A percentile compares a stretch with the other conserved stretches of the same genome.
Conservation (phyloP, 345 rosid species). For the Salix viminalis region DNA sequence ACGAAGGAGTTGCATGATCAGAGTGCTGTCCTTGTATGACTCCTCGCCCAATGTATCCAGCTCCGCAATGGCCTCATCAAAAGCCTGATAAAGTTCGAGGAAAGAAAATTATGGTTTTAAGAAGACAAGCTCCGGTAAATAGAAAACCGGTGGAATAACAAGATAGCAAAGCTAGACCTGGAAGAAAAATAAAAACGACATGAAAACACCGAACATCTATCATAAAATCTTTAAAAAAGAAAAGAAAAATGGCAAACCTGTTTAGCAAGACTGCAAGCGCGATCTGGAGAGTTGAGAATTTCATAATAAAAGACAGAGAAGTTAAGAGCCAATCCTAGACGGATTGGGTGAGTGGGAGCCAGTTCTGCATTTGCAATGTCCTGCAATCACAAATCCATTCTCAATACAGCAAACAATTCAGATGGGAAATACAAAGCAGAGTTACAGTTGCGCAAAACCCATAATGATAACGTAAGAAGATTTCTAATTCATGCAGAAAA, state of each 20-base stretch:
- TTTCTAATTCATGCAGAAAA: neutral
- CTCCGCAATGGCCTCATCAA: constrained; percentile 91
- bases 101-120: neutral
- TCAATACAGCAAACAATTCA: neutral
- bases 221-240: neutral
- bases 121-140: neutral
- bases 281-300: constrained; percentile 88
- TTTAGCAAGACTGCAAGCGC: constrained; percentile 89
- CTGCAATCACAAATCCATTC: constrained; percentile 27
- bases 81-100: constrained; percentile 44
- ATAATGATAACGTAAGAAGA: too few relatives aligned
- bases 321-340: constrained; percentile 81
- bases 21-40: constrained; percentile 91
- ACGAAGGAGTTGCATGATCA: constrained; percentile 97
- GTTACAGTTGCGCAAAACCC: neutral
- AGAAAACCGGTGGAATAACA: neutral
- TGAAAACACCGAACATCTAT: neutral
- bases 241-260: constrained; percentile 39
- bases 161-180: too few relatives aligned
- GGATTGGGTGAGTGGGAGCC: constrained; percentile 90
- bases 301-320: constrained; percentile 91
- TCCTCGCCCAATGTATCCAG: constrained; percentile 91
- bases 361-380: constrained; percentile 81
- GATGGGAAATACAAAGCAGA: neutral
- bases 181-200: too few relatives aligned